Percentiles rank a stretch among this genome's conserved stretches.
phyloP scores from a whole-genome alignment of 2,329 filamentous ascomycete genomes.

The Ophiostoma triangulosporum region DNA sequence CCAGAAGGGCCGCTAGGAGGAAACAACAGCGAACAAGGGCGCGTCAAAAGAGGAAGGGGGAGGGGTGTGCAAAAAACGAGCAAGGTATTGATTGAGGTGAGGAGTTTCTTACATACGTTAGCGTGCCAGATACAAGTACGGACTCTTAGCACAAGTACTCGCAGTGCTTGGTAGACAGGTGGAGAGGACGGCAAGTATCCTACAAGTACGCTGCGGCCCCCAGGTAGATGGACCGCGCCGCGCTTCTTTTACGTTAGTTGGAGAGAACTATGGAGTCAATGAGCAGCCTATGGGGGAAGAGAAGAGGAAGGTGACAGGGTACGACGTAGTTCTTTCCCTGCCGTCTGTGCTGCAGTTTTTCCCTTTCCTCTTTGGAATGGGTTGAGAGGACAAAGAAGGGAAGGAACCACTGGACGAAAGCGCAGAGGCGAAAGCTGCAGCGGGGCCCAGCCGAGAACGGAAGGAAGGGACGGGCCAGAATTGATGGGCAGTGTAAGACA shows the following conservation, averaged over 20 bases:
- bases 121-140: no score
- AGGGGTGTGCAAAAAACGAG: neutral
- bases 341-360: neutral
- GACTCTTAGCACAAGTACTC: no score
- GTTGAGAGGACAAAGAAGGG: neutral
- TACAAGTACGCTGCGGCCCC: conserved; percentile 6
- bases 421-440: neutral
- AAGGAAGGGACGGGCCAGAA: conserved; percentile 12
- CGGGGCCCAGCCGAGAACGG: conserved; percentile 13
- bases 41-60: neutral
- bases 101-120: no score
- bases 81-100: neutral
- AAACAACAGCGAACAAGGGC: neutral
- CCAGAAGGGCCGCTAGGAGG: conserved; percentile 1
- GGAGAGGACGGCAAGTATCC: conserved; percentile 4
- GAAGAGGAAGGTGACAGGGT: neutral
- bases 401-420: neutral
- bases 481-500: conserved; percentile 6
- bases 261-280: neutral
- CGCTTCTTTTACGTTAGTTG: neutral
- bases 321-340: neutral
- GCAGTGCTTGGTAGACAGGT: neutral
- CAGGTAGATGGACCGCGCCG: conserved; percentile 13
- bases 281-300: neutral
- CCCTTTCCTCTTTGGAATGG: neutral